Evolutionary conservation across 495 filamentous ascomycete species (phyloP).

Genomic region (Aspergillus heteromorphus): DNA sequence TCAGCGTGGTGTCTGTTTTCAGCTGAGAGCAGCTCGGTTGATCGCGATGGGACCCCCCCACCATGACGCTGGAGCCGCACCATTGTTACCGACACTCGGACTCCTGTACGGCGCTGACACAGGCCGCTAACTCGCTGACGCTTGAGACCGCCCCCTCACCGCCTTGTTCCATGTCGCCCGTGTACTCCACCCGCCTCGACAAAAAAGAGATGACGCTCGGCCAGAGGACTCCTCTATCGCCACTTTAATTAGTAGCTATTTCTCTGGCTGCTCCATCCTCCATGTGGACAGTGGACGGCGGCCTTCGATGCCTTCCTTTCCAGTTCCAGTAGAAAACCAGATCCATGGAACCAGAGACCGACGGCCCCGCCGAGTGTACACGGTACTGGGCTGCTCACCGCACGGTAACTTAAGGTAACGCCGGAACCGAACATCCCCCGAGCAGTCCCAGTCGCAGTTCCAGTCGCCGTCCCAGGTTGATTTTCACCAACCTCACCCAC

Average conservation of each 20-base stretch:
- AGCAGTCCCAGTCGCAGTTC: too few relatives aligned
- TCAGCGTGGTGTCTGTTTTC: not conserved
- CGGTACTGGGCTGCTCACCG: conserved; percentile 1
- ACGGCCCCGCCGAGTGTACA: not conserved
- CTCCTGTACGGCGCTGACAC: not conserved
- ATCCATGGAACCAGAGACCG: conserved; percentile 15
- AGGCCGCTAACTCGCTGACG: too few relatives aligned
- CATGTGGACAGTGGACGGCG: conserved; percentile 1
- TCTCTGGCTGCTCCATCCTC: not conserved
- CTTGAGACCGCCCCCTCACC: not conserved
- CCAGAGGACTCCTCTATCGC: conserved; percentile 1
- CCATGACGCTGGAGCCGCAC: not conserved
- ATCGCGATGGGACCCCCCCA: not conserved
- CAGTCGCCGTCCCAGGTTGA: too few relatives aligned
- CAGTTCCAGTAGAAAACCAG: conserved; percentile 3
- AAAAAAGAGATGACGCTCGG: not conserved
- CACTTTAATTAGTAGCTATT: conserved; percentile 7
- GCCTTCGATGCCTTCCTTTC: conserved; percentile 8
- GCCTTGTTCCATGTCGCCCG: not conserved
- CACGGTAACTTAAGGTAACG: conserved; percentile 3
- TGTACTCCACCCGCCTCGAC: not conserved
- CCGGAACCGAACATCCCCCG: conserved; percentile 19
- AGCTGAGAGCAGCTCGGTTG: not conserved
- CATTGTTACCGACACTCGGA: not conserved
- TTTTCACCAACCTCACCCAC: too few relatives aligned